These are phyloP conservation scores for Coemansia sp. DNA, from an alignment of 192 early-diverging fungal genomes.

Conservation along the genomic window DNA sequence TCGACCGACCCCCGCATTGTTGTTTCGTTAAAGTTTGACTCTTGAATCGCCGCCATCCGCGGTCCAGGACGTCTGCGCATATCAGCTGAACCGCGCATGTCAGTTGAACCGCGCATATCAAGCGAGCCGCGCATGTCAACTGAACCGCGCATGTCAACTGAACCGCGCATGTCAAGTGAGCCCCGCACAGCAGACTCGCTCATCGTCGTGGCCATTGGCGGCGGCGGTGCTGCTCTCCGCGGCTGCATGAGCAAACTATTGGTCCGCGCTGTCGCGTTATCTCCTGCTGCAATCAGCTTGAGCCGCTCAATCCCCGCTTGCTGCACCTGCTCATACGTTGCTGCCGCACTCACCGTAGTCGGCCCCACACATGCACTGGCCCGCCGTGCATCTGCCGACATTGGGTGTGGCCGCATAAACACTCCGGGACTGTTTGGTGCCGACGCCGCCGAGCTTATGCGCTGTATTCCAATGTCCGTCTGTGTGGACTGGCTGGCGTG, in stretches of 20 bases:
- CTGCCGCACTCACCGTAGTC: background rate
- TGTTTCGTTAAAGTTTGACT: no score
- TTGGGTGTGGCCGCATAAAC: background rate
- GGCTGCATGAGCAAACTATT: constrained; percentile 3
- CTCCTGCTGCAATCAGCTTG: constrained; percentile 8
- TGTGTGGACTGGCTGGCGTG: constrained; percentile 12
- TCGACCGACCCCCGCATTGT: background rate
- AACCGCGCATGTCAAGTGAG: background rate
- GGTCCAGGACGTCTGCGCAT: no score
- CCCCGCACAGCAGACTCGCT: constrained; percentile 4
- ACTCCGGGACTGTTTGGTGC: background rate
- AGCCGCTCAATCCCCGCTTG: constrained; percentile 16
- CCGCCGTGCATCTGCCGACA: constrained; percentile 3
- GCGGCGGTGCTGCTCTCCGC: constrained; percentile 9
- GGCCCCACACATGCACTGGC: constrained; percentile 1
- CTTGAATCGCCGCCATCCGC: no score
- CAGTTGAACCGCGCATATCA: no score
- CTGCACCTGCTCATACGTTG: constrained; percentile 10
- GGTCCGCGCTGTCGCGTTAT: background rate
- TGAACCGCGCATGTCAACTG: background rate
- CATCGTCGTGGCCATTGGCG: constrained; percentile 3
- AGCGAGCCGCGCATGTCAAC: background rate
- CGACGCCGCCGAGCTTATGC: background rate
- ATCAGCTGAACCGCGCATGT: no score
- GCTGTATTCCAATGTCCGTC: background rate